Evolutionary conservation across 2,329 filamentous ascomycete genomes (phyloP).

Genomic region (Aspergillus fumigatiaffinis): DNA sequence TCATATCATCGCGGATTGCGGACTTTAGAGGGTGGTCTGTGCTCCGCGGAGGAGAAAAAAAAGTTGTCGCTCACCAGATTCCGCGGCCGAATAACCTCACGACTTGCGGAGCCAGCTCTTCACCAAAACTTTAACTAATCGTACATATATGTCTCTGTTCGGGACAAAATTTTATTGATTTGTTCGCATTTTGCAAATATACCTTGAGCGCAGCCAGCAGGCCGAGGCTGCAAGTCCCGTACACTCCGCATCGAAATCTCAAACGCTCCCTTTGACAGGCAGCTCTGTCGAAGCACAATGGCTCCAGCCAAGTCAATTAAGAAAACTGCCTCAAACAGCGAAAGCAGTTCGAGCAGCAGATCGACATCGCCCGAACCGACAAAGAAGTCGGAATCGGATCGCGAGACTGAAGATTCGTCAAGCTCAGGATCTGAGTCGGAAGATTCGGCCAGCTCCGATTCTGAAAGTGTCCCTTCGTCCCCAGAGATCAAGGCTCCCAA

Average conservation of each 20-base stretch:
- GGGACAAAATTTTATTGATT: neutral
- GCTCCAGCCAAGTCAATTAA: conserved; percentile 10
- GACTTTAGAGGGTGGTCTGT: conserved; percentile 35
- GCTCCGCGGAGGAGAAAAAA: conserved; percentile 39
- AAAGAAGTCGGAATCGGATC: conserved; percentile 18
- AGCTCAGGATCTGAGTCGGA: conserved; percentile 17
- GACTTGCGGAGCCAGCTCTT: conserved; percentile 1
- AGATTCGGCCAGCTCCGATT: conserved; percentile 14
- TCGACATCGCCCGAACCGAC: conserved; percentile 23
- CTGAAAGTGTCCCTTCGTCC: neutral
- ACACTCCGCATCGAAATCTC: conserved; percentile 9
- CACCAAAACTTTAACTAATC: neutral
- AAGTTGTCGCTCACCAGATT: conserved; percentile 22
- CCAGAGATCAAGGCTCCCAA: conserved; percentile 10
- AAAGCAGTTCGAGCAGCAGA: conserved; percentile 24
- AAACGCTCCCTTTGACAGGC: neutral
- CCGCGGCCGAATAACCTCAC: conserved; percentile 5
- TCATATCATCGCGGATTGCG: conserved; percentile 7
- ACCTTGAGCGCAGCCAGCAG: neutral
- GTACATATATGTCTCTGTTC: neutral
- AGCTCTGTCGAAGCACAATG: conserved; percentile 14
- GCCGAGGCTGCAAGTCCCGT: neutral
- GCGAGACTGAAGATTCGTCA: conserved; percentile 15
- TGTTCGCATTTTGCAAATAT: neutral
- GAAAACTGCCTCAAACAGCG: conserved; percentile 15